Conservation (phyloP, 2,329 filamentous ascomycete species). For the Ramularia endophylla region DNA sequence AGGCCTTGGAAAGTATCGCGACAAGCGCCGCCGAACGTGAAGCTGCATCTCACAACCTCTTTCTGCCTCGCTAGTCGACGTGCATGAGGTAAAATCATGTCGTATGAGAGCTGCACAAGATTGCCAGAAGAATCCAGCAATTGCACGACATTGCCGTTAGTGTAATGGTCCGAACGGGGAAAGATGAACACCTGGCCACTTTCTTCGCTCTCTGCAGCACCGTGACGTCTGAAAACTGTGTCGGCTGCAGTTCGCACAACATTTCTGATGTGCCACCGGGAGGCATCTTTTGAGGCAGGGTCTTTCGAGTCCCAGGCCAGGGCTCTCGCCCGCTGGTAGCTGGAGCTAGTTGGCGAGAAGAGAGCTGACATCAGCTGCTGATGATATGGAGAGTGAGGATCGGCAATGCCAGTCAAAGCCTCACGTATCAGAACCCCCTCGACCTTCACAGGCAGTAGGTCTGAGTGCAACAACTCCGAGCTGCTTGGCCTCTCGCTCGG, state of each 20-base stretch:
- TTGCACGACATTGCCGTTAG: constrained; percentile 62
- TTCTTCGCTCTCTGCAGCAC: constrained; percentile 73
- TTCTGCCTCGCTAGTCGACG: constrained; percentile 69
- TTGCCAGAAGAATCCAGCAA: constrained; percentile 78
- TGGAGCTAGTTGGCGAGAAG: constrained; percentile 55
- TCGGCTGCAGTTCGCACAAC: constrained; percentile 68
- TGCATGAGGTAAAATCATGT: constrained; percentile 84
- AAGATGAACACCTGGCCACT: constrained; percentile 57
- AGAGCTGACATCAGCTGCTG: constrained; percentile 81
- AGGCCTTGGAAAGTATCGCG: constrained; percentile 72
- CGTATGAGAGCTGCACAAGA: constrained; percentile 89
- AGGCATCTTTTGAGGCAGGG: constrained; percentile 17
- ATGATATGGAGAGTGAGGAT: constrained; percentile 81
- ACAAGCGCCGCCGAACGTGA: constrained; percentile 83
- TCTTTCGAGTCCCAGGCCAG: constrained; percentile 43
- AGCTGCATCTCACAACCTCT: constrained; percentile 65
- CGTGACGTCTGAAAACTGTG: constrained; percentile 80
- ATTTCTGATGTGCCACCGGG: constrained; percentile 20
- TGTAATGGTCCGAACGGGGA: constrained; percentile 74
- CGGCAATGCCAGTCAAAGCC: constrained; percentile 72
- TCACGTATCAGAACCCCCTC: constrained; percentile 87
- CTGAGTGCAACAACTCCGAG: constrained; percentile 73
- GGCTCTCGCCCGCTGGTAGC: constrained; percentile 66
- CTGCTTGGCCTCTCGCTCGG: constrained; percentile 79
- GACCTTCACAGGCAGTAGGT: constrained; percentile 82